These are phyloP conservation scores for Exsudoporus floridanus DNA, from an alignment of 1,284 basidiomycete genomes.

Conservation along the genomic window DNA sequence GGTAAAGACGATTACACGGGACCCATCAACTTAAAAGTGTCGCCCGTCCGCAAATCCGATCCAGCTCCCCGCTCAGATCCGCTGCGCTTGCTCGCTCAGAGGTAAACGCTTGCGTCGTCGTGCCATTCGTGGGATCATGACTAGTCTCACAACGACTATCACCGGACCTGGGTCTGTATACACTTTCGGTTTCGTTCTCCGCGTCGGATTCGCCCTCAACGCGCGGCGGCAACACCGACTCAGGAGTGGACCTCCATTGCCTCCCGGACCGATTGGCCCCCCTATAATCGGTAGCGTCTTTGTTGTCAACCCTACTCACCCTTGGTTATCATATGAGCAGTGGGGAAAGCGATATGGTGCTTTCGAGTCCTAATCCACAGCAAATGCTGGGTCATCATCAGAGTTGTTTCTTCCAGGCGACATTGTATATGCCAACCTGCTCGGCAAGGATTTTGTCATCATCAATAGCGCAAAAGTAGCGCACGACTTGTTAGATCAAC, in stretches of 20 bases:
- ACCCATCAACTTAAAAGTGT: not conserved
- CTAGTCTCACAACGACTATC: not conserved
- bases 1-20: no score
- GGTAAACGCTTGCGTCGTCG: not conserved
- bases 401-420: constrained; percentile 25
- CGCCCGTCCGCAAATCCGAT: not conserved
- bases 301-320: constrained; percentile 12
- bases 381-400: not conserved
- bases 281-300: constrained; percentile 31
- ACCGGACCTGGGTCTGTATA: constrained; percentile 4
- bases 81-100: not conserved
- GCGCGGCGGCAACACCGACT: constrained; percentile 17
- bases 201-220: not conserved
- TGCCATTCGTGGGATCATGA: not conserved
- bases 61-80: no score
- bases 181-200: constrained; percentile 11
- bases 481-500: constrained; percentile 42
- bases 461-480: constrained; percentile 40
- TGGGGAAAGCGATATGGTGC: constrained; percentile 33
- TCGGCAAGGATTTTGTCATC: constrained; percentile 41
- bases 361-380: not conserved
- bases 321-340: constrained; percentile 34
- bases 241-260: constrained; percentile 24
- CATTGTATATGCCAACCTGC: constrained; percentile 35
- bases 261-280: constrained; percentile 31